Evolutionary conservation across 805 yeast species (phyloP).

Genomic region (Scheffersomyces lignosus): DNA sequence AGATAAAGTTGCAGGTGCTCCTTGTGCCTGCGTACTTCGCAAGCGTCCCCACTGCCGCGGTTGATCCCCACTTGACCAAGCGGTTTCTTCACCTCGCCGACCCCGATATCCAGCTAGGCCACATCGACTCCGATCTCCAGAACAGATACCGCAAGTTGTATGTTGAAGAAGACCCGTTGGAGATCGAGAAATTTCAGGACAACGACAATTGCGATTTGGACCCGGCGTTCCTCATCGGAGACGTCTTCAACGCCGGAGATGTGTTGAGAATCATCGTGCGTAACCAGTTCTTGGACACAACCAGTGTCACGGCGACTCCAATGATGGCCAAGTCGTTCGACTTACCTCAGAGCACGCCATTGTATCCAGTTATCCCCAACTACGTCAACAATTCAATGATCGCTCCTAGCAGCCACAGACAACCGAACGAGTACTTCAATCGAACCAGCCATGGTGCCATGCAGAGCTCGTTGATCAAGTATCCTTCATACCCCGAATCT

Average conservation of each 20-base stretch:
- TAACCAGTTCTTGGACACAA: constrained; percentile 16
- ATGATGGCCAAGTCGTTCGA: constrained; percentile 3
- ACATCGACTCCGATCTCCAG: constrained; percentile 55
- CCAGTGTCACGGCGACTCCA: constrained; percentile 2
- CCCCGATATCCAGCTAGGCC: constrained; percentile 44
- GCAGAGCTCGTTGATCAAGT: too few relatives aligned
- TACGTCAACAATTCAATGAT: constrained; percentile 3
- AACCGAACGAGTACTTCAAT: not conserved
- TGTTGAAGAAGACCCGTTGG: constrained; percentile 57
- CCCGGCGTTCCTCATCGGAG: constrained; percentile 67
- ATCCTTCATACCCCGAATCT: constrained; percentile 6
- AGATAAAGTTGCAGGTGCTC: constrained; percentile 36
- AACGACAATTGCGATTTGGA: constrained; percentile 70
- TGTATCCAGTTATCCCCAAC: constrained; percentile 1
- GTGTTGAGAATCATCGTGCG: constrained; percentile 34
- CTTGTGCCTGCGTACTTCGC: constrained; percentile 28
- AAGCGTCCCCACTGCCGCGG: constrained; percentile 16
- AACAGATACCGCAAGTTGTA: constrained; percentile 60
- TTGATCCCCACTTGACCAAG: constrained; percentile 28
- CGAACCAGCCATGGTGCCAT: too few relatives aligned
- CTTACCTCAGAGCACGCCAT: constrained; percentile 8
- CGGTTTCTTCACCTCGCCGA: constrained; percentile 66
- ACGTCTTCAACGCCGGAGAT: constrained; percentile 53
- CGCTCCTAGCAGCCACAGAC: not conserved
- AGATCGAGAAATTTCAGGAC: constrained; percentile 66